These are phyloP conservation scores for Puccinia coronata DNA, from an alignment of 1,284 basidiomycete species.

Conservation along the genomic window DNA sequence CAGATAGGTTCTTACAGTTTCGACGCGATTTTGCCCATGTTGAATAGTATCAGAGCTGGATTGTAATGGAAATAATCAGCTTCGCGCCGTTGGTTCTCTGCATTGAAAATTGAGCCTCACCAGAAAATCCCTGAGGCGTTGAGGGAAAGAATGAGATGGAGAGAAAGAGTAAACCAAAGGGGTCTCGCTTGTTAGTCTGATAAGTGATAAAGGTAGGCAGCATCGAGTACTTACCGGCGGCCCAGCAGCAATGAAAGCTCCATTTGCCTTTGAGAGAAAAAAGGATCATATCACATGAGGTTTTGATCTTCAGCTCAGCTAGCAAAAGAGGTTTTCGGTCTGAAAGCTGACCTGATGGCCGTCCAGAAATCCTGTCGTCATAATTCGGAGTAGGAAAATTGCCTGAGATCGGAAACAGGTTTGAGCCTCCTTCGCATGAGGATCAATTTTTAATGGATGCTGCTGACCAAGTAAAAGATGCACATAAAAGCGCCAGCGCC, in stretches of 20 bases:
- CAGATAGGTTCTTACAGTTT: conserved; percentile 2
- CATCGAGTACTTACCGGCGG: conserved; percentile 26
- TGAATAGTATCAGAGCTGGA: conserved; percentile 28
- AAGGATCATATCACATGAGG: background rate
- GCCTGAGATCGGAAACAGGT: background rate
- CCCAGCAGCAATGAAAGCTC: conserved; percentile 36
- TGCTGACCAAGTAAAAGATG: conserved; percentile 44
- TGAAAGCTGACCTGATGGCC: conserved; percentile 37
- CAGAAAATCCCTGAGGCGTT: conserved; percentile 6
- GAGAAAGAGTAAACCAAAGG: background rate
- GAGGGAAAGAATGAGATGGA: background rate
- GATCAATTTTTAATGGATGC: background rate
- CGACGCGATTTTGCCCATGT: conserved; percentile 33
- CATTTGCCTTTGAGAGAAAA: conserved; percentile 27
- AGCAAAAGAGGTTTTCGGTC: background rate
- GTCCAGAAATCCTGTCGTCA: conserved; percentile 31
- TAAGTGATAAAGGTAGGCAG: too few relatives aligned
- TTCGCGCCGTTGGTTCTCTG: background rate
- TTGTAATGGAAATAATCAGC: too few relatives aligned
- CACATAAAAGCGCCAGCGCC: conserved; percentile 41
- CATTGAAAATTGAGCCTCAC: background rate
- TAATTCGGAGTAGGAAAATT: conserved; percentile 38
- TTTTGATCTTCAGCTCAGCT: background rate
- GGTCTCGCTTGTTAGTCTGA: too few relatives aligned
- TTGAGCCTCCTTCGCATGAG: background rate